Evolutionary conservation across 1,284 basidiomycete species (phyloP), one percentile per base, ranked within the genome.

Genomic region (Pseudozyma pruni): DNA sequence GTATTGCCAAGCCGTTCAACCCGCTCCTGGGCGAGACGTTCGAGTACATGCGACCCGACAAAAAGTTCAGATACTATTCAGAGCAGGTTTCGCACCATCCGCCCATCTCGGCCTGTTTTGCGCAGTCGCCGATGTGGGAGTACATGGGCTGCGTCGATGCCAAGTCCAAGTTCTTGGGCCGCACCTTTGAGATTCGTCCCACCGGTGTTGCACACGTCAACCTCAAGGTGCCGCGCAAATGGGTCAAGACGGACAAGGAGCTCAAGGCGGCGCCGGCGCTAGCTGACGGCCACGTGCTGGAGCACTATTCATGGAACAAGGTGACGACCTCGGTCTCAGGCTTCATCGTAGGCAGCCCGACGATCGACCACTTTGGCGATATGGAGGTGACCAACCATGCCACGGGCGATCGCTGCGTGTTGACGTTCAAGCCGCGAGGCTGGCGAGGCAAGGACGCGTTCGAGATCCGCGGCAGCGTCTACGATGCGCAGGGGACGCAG

Each of bases 51-150:
- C 86, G 90, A 42, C 84, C 92, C 20, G 92, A 95, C 76, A 70
- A 69, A n/a, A 62, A 72, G 49, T 98, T 94, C 82, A 88, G 93
- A 35, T 98, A 98, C 82, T 84, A 95, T 40, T 94, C 91, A 1
- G 94, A 96, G 83, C 94, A 97, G 86, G 93, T 97, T 58, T 92
- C 90, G 81, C 94, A 98, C 83, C 94, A 97, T 82, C 93, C 94
- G 4, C 95, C 95, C 0, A 94, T 97, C 56, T 94, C 92, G n/a
- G 94, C 95, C 8, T 98, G 94, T 83, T 68, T 74, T 38, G 91
- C 91, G 3, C 92, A 97, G 83, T 90, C 91, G 0, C 91, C 92
- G 0, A 84, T 85, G 34, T 98, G 94, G 94, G 88, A 90, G 64
- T 97, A 97, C 83, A 95, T 88, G 78, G 94, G 94, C 78, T 78